Evolutionary conservation across 179 eudicot species (phyloP).

Genomic region (Silene coronaria): DNA sequence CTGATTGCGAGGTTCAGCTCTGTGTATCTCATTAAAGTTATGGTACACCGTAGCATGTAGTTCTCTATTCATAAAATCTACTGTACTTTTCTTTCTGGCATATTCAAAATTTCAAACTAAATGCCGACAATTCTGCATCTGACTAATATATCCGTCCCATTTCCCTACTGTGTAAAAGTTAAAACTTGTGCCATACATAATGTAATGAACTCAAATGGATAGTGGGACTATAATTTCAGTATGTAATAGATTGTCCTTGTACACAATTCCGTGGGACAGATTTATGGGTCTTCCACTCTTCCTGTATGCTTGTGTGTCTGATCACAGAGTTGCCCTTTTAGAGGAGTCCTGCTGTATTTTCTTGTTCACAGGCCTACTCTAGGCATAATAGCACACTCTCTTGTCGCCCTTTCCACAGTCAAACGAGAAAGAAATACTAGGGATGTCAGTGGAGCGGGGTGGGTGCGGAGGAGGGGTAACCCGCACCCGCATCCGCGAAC

Average conservation of each 20-base stretch:
- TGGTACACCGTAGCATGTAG: neutral
- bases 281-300: neutral
- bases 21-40: conserved; percentile 1
- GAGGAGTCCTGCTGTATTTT: neutral
- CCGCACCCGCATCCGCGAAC: no score
- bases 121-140: neutral
- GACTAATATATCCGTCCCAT: neutral
- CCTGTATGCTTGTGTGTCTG: neutral
- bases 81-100: neutral
- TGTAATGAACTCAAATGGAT: no score
- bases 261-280: neutral
- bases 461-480: no score
- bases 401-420: neutral
- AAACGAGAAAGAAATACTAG: neutral
- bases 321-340: neutral
- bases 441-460: no score
- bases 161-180: neutral
- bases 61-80: neutral
- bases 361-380: neutral
- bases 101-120: neutral
- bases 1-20: neutral
- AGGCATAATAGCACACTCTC: neutral
- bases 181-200: neutral
- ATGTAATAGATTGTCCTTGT: neutral
- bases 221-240: neutral